Conservation (phyloP, 495 filamentous ascomycete genomes). For the Bathelium albidoporum region DNA sequence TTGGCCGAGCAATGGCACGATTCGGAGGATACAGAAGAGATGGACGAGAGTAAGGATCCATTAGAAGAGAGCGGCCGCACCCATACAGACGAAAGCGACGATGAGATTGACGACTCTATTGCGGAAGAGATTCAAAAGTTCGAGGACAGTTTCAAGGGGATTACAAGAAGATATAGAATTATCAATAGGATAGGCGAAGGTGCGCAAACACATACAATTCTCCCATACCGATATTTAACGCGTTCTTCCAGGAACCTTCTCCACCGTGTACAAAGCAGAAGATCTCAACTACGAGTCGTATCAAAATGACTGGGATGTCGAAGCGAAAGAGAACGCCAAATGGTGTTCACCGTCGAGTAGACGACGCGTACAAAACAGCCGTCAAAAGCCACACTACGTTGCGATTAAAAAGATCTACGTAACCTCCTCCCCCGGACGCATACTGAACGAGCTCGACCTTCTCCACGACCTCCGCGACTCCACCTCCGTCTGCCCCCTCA, state of each 20-base stretch:
- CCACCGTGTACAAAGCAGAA: slow-evolving; percentile 97
- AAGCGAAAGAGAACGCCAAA: slow-evolving; percentile 47
- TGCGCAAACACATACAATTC: slow-evolving; percentile 26
- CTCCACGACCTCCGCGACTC: slow-evolving; percentile 82
- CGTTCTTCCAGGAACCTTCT: slow-evolving; percentile 67
- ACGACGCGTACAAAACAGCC: slow-evolving; percentile 7
- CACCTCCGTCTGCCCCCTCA: slow-evolving; percentile 78
- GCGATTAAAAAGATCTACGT: slow-evolving; percentile 99
- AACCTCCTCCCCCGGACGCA: slow-evolving; percentile 82
- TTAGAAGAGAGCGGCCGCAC: slow-evolving; percentile 31
- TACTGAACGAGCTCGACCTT: slow-evolving; percentile 93
- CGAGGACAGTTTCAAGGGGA: slow-evolving; percentile 70
- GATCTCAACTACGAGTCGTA: slow-evolving; percentile 80
- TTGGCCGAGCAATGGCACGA: neutral
- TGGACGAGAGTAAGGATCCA: slow-evolving; percentile 32
- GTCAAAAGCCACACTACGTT: slow-evolving; percentile 56
- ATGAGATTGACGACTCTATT: slow-evolving; percentile 60
- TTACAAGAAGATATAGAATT: slow-evolving; percentile 70
- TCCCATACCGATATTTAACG: slow-evolving; percentile 11
- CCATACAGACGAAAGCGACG: slow-evolving; percentile 44
- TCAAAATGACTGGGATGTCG: slow-evolving; percentile 77
- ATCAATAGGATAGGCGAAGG: slow-evolving; percentile 97
- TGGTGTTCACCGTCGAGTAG: slow-evolving; percentile 50
- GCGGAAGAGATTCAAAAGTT: slow-evolving; percentile 79
- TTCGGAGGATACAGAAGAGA: slow-evolving; percentile 29